phyloP scores from a whole-genome alignment of 106 monocot species.

The Allium cepa region DNA sequence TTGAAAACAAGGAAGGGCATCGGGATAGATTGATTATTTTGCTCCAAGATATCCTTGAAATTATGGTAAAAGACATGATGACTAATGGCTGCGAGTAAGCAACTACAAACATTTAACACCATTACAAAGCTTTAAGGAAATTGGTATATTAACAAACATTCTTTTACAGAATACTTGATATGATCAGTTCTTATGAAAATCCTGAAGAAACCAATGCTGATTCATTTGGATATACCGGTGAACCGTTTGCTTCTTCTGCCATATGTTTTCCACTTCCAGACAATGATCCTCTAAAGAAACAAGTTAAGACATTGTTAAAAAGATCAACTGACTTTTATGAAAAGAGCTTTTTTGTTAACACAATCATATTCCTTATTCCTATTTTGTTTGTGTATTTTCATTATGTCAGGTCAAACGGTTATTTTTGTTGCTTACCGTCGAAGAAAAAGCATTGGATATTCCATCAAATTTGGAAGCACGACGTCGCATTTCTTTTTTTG shows the following conservation, averaged over 20 bases:
- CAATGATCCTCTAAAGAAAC: constrained; percentile 27
- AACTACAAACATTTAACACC: neutral
- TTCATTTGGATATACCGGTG: constrained; percentile 14
- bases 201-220: constrained; percentile 16
- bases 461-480: constrained; percentile 61
- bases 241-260: constrained; percentile 42
- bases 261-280: constrained; percentile 46
- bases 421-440: constrained; percentile 49
- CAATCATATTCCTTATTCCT: no score
- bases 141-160: neutral
- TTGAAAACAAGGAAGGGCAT: constrained; percentile 32
- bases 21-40: constrained; percentile 41
- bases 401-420: constrained; percentile 53
- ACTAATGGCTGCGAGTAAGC: constrained; percentile 36
- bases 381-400: neutral
- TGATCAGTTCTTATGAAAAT: constrained; percentile 25
- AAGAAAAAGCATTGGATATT: constrained; percentile 51
- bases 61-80: constrained; percentile 61
- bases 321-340: neutral
- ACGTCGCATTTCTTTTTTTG: constrained; percentile 65
- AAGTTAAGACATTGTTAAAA: constrained; percentile 16
- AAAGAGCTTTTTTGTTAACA: no score
- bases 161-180: constrained; percentile 42
- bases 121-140: neutral
- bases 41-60: constrained; percentile 69